Evolutionary conservation across 441 rosid species (phyloP), one percentile per base, ranked within the genome.

Genomic region (Raphanus hybrid): DNA sequence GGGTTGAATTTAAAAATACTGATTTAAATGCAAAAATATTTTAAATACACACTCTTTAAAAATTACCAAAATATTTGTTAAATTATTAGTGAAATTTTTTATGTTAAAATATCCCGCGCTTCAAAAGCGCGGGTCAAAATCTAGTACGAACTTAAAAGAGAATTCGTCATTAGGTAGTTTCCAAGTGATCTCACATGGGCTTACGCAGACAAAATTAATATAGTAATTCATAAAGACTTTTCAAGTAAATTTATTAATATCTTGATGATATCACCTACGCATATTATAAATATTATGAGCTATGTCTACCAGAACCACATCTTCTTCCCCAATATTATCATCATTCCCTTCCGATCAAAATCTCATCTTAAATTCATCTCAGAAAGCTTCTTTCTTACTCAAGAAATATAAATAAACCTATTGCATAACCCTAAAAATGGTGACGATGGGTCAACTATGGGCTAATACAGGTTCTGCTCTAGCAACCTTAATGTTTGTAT

Each of bases 101-200:
- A n/a, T n/a, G n/a, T n/a, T n/a, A n/a, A n/a, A n/a, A n/a, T n/a
- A n/a, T n/a, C n/a, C n/a, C n/a, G n/a, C n/a, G n/a, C n/a, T n/a
- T n/a, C n/a, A n/a, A n/a, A n/a, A n/a, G n/a, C n/a, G n/a, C n/a
- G n/a, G n/a, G n/a, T n/a, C n/a, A n/a, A n/a, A n/a, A n/a, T n/a
- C n/a, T n/a, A n/a, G n/a, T 43, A 43, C 50, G 50, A 43, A 4
- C 54, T 48, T 48, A 43, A 48, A 48, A 48, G 3, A 48, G 2
- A n/a, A 48, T 48, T 48, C 54, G 54, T 48, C 54, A 48, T n/a
- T n/a, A 48, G 54, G 54, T 48, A 48, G 54, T 48, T 48, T 48
- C 54, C 54, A n/a, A 12, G 54, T 48, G 54, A n/a, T n/a, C 16
- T n/a, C 15, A 48, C 0, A 45, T 48, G 54, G 5, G 54, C 54